Evolutionary conservation across 805 yeast genomes (phyloP), one percentile per base, ranked within the genome.

Genomic region (Komagataella pastoris): DNA sequence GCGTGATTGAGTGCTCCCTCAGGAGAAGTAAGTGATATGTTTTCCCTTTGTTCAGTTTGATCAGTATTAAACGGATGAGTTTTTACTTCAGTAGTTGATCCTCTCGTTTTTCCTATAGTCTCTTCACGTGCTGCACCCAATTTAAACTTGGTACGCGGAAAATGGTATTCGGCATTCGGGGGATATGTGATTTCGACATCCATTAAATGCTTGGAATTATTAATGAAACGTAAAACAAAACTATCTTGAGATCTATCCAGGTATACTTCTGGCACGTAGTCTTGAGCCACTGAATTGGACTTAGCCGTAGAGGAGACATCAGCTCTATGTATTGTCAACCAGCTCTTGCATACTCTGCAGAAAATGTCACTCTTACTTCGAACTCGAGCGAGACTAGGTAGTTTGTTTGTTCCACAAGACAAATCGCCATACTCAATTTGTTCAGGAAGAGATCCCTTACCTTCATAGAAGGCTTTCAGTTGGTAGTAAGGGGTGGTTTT

Each of bases 181-280:
- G 40, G 14, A 30, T 30, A 14, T 6, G 60, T 52, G 3, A 60
- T 40, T 1, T 47, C 48, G 7, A 61, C 43, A 17, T 54, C 54
- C 21, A 58, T n/a, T 1, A 47, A 12, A 3, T 47, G 45, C 2
- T 24, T 24, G 17, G 46, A 17, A 5, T 55, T 50, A 47, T 61
- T 62, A 8, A 55, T 21, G 30, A 63, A 54, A 30, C 51, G 57
- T 17, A 59, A 23, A 12, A 49, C n/a, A 46, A 57, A 47, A 30
- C 17, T 30, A 30, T 30, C 40, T 30, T 30, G 40, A 30, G 40
- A 30, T 10, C 40, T 30, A 30, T 30, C 40, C 14, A 30, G 40
- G n/a, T 30, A 30, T 30, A 30, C 14, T 10, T 30, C n/a, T 30
- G 40, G 40, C 40, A 30, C 40, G 14, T 30, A 30, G 14, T 14